A percentile compares a stretch with the other conserved stretches of the same genome.
Conservation (phyloP, 768 basidiomycete species). For the Boletus subparvulus region DNA sequence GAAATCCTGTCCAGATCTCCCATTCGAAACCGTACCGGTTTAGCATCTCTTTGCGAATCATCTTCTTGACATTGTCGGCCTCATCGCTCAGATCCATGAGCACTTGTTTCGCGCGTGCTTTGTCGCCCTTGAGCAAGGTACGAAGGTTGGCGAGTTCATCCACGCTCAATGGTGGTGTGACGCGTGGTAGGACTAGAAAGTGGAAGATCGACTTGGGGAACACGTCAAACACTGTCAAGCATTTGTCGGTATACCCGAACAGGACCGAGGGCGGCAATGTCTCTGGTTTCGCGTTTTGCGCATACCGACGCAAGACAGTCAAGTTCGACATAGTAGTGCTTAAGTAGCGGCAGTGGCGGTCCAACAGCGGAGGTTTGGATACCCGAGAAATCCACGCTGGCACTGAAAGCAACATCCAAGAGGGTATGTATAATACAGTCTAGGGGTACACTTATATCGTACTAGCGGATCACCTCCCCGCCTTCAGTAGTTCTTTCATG, state of each 20-base stretch:
- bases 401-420: background rate
- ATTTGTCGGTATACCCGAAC: constrained; percentile 52
- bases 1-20: constrained; percentile 81
- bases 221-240: constrained; percentile 69
- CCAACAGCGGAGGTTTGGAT: background rate
- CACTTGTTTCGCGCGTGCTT: constrained; percentile 51
- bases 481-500: constrained; percentile 57
- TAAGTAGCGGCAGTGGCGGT: background rate
- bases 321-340: constrained; percentile 38
- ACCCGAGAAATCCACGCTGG: background rate
- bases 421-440: constrained; percentile 17
- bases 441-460: constrained; percentile 5
- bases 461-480: constrained; percentile 35
- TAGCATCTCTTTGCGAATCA: constrained; percentile 80
- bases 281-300: constrained; percentile 45
- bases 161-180: constrained; percentile 30
- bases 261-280: constrained; percentile 59
- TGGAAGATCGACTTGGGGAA: constrained; percentile 88
- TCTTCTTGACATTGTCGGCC: constrained; percentile 52
- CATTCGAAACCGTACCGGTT: constrained; percentile 71
- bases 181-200: constrained; percentile 79
- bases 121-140: constrained; percentile 54
- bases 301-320: constrained; percentile 62
- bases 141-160: constrained; percentile 53
- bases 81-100: constrained; percentile 54